These are phyloP conservation scores for Wickerhamomyces kurtzmanii DNA, from an alignment of 805 yeast species.

Conservation along the genomic window DNA sequence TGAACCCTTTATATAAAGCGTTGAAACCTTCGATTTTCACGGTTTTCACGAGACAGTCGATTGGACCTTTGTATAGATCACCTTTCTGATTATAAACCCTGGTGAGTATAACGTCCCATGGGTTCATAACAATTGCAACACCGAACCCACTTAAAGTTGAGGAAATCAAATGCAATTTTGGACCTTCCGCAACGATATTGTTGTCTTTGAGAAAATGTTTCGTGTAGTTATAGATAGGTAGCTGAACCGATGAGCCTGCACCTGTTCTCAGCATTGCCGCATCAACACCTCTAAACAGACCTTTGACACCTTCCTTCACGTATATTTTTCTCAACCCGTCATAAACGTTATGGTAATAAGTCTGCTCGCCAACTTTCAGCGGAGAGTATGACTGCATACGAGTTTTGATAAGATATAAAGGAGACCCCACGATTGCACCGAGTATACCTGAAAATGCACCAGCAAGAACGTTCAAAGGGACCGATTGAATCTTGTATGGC, in stretches of 20 bases:
- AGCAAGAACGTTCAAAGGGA: slow-evolving; percentile 57
- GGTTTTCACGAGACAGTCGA: slow-evolving; percentile 85
- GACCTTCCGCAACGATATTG: slow-evolving; percentile 48
- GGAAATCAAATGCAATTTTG: slow-evolving; percentile 62
- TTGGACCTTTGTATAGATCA: slow-evolving; percentile 71
- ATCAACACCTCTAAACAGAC: slow-evolving; percentile 84
- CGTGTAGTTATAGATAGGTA: slow-evolving; percentile 79
- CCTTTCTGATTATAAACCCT: slow-evolving; percentile 94
- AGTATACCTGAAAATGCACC: slow-evolving; percentile 83
- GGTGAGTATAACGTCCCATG: slow-evolving; percentile 93
- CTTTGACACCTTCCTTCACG: slow-evolving; percentile 61
- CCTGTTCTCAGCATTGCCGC: slow-evolving; percentile 94
- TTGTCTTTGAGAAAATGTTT: slow-evolving; percentile 51
- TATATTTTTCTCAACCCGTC: slow-evolving; percentile 62
- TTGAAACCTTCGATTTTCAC: slow-evolving; percentile 71
- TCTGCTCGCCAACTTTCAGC: slow-evolving; percentile 80
- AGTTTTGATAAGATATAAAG: slow-evolving; percentile 86
- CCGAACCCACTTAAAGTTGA: slow-evolving; percentile 81
- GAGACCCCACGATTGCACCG: slow-evolving; percentile 87
- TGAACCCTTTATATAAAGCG: slow-evolving; percentile 92
- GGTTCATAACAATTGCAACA: slow-evolving; percentile 93
- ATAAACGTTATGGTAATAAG: slow-evolving; percentile 63
- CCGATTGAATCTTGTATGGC: slow-evolving; percentile 36
- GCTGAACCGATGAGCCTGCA: slow-evolving; percentile 90
- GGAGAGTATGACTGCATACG: slow-evolving; percentile 90